A percentile compares a stretch with the other conserved stretches of the same genome.
phyloP scores from a whole-genome alignment of 2,329 filamentous ascomycete species.

The Sporothrix globosa region DNA sequence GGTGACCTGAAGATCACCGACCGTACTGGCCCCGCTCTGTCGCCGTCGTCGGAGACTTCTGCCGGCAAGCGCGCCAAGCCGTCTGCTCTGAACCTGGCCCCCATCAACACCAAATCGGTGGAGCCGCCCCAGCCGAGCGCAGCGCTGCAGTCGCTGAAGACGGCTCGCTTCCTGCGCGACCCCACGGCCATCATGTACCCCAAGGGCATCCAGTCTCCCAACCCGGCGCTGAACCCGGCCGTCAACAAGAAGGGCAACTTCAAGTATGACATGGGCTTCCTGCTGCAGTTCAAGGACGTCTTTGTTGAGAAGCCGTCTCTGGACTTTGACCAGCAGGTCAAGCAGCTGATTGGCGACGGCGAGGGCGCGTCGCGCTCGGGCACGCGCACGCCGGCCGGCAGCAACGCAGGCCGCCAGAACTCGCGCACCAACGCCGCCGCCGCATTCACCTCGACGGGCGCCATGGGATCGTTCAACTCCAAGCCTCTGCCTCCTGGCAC shows the following conservation, averaged over 20 bases:
- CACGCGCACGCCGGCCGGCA: slow-evolving; percentile 58
- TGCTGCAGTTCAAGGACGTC: slow-evolving; percentile 93
- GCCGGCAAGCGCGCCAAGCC: slow-evolving; percentile 69
- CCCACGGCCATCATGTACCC: slow-evolving; percentile 79
- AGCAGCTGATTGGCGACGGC: slow-evolving; percentile 78
- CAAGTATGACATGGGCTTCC: slow-evolving; percentile 93
- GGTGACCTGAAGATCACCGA: slow-evolving; percentile 53
- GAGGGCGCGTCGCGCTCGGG: slow-evolving; percentile 63
- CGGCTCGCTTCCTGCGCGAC: slow-evolving; percentile 82
- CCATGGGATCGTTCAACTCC: slow-evolving; percentile 73
- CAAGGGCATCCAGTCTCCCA: slow-evolving; percentile 80
- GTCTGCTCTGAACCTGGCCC: slow-evolving; percentile 81
- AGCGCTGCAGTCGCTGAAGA: slow-evolving; percentile 89
- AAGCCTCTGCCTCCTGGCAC: slow-evolving; percentile 72
- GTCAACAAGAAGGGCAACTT: slow-evolving; percentile 80
- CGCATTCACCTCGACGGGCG: slow-evolving; percentile 33
- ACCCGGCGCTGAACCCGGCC: slow-evolving; percentile 83
- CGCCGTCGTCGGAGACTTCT: slow-evolving; percentile 45
- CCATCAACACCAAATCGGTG: slow-evolving; percentile 78
- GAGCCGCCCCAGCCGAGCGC: slow-evolving; percentile 93
- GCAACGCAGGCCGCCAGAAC: slow-evolving; percentile 52
- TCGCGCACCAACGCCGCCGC: slow-evolving; percentile 45
- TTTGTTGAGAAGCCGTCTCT: slow-evolving; percentile 96
- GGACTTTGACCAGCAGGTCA: slow-evolving; percentile 91
- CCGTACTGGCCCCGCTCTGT: slow-evolving; percentile 41